phyloP scores from a whole-genome alignment of 805 yeast species.

The Pichia deserticola region DNA sequence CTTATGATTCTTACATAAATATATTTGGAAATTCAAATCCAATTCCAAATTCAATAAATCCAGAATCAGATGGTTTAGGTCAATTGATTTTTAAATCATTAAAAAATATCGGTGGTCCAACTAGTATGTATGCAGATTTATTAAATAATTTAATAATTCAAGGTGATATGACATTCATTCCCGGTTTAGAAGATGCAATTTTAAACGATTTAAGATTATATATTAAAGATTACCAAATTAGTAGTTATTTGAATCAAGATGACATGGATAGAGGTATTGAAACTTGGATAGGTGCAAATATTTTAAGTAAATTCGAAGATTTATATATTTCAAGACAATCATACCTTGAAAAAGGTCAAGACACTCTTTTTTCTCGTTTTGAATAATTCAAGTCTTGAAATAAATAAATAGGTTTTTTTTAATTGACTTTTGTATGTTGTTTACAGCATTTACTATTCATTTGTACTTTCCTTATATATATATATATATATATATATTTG shows the following conservation, averaged over 20 bases:
- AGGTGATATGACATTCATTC: constrained; percentile 51
- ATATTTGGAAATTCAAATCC: constrained; percentile 10
- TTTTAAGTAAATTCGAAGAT: constrained; percentile 50
- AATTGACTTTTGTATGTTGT: too few relatives aligned
- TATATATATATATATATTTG: too few relatives aligned
- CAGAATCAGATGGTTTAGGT: constrained; percentile 44
- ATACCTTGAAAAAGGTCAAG: constrained; percentile 56
- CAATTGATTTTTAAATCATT: constrained; percentile 39
- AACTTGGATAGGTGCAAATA: constrained; percentile 69
- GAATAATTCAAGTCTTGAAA: background rate
- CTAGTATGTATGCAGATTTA: constrained; percentile 33
- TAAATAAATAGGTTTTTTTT: too few relatives aligned
- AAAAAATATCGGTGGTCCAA: constrained; percentile 38
- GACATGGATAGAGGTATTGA: constrained; percentile 49
- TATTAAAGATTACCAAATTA: constrained; percentile 43
- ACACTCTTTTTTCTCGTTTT: constrained; percentile 11
- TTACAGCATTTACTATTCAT: too few relatives aligned
- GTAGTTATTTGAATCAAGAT: constrained; percentile 34
- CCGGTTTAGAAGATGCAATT: constrained; percentile 49
- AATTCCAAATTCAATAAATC: constrained; percentile 33
- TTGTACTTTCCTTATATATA: too few relatives aligned
- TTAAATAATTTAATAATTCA: constrained; percentile 47
- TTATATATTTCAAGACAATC: constrained; percentile 57
- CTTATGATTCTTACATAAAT: constrained; percentile 36
- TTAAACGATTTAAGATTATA: constrained; percentile 46